Evolutionary conservation across 2,329 filamentous ascomycete genomes (phyloP).

Genomic region (Alternaria sp.): DNA sequence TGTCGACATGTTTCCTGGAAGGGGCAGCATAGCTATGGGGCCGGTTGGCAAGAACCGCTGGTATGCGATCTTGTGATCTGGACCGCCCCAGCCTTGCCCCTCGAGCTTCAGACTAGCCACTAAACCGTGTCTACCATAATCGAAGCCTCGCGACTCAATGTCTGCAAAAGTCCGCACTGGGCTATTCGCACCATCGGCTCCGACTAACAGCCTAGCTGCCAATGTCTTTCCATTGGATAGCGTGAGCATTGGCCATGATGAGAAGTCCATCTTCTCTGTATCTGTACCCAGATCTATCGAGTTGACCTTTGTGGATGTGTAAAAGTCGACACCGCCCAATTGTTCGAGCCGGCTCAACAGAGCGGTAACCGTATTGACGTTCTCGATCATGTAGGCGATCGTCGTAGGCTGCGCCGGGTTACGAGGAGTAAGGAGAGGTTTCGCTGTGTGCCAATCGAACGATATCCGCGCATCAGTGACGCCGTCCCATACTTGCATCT

Average conservation of each 20-base stretch:
- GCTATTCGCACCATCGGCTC: constrained; percentile 94
- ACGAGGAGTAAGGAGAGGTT: constrained; percentile 49
- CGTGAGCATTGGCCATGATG: constrained; percentile 85
- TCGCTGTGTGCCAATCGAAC: constrained; percentile 75
- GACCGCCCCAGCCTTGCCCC: constrained; percentile 53
- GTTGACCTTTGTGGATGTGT: constrained; percentile 80
- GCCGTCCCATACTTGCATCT: constrained; percentile 99
- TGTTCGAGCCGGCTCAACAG: constrained; percentile 76
- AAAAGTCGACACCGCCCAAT: constrained; percentile 72
- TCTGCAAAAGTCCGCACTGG: constrained; percentile 89
- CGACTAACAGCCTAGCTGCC: constrained; percentile 84
- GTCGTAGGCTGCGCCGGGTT: constrained; percentile 60
- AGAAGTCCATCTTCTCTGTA: constrained; percentile 75
- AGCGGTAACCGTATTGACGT: constrained; percentile 83
- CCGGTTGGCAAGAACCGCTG: constrained; percentile 95
- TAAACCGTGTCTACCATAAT: constrained; percentile 89
- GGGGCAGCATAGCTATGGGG: constrained; percentile 87
- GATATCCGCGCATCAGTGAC: constrained; percentile 86
- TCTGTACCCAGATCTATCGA: constrained; percentile 78
- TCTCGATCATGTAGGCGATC: constrained; percentile 97
- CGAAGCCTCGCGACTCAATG: constrained; percentile 88
- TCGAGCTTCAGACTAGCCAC: constrained; percentile 86
- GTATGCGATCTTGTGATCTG: constrained; percentile 77
- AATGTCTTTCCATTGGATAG: constrained; percentile 74
- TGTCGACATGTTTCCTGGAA: constrained; percentile 83